Evolutionary conservation across 1,139 yeast species (phyloP).

Genomic region (Yamadazyma mexicana): DNA sequence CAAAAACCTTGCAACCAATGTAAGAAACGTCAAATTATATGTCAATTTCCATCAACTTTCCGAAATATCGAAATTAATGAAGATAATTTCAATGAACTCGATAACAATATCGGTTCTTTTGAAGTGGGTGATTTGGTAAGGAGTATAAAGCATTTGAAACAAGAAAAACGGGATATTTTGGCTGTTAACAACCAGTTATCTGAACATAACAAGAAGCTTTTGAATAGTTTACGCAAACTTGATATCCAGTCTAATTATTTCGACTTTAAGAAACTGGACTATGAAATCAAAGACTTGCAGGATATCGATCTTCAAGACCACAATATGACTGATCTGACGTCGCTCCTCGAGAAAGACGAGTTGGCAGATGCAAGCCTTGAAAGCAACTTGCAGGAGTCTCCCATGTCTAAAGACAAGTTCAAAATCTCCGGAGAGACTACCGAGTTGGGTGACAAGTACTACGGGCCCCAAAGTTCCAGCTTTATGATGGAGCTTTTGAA

Average conservation of each 20-base stretch:
- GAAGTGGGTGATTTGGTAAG: constrained; percentile 3
- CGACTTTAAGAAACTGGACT: constrained; percentile 1
- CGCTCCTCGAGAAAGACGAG: neutral
- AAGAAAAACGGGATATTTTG: constrained; percentile 21
- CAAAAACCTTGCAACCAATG: constrained; percentile 44
- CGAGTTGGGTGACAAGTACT: constrained; percentile 40
- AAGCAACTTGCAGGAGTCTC: neutral
- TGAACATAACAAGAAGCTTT: constrained; percentile 14
- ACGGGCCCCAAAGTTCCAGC: constrained; percentile 51
- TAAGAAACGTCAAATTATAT: constrained; percentile 27
- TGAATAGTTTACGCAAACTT: constrained; percentile 9
- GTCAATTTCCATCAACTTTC: constrained; percentile 42
- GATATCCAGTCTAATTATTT: constrained; percentile 12
- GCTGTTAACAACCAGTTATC: constrained; percentile 21
- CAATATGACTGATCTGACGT: neutral
- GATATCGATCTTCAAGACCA: neutral
- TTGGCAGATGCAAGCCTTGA: neutral
- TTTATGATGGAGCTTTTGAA: constrained; percentile 43
- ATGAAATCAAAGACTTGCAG: constrained; percentile 1
- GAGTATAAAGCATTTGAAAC: constrained; percentile 16
- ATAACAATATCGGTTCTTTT: neutral
- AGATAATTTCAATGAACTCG: constrained; percentile 3
- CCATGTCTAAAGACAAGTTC: too few relatives aligned
- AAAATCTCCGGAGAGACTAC: constrained; percentile 24
- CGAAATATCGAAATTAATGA: constrained; percentile 33